These are phyloP conservation scores for Schoenoplectus tabernaemontani DNA, from an alignment of 202 grass and related monocot species.

Conservation along the genomic window DNA sequence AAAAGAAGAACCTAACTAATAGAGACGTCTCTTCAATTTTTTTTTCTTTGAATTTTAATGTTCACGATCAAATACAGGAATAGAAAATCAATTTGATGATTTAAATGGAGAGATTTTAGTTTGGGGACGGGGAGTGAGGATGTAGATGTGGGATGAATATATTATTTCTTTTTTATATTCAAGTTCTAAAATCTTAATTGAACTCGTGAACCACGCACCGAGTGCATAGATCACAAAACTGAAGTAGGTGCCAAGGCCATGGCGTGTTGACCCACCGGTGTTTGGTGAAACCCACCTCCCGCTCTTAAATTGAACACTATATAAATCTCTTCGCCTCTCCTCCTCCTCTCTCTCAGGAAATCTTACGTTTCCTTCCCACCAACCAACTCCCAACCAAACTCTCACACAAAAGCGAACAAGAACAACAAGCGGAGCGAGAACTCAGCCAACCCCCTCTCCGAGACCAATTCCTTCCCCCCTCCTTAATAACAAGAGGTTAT, in stretches of 20 bases:
- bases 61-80: too few species aligned
- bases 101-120: too few species aligned
- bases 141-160: too few species aligned
- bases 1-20: too few species aligned
- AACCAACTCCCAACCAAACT: constrained; percentile 21
- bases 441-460: background rate
- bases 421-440: background rate
- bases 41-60: too few species aligned
- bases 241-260: constrained; percentile 26
- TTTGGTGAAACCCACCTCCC: constrained; percentile 23
- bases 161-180: too few species aligned
- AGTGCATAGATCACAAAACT: background rate
- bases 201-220: background rate
- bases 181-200: too few species aligned
- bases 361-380: constrained; percentile 14
- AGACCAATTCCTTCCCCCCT: background rate
- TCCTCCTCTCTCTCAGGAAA: background rate
- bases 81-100: too few species aligned
- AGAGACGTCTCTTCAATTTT: too few species aligned
- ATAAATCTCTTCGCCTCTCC: constrained; percentile 3
- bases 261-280: constrained; percentile 37
- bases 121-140: too few species aligned
- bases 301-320: constrained; percentile 7
- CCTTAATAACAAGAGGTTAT: background rate
- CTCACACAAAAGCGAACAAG: background rate